Evolutionary conservation across 2,329 filamentous ascomycete species (phyloP).

Genomic region (Alternaria novae-zelandiae): DNA sequence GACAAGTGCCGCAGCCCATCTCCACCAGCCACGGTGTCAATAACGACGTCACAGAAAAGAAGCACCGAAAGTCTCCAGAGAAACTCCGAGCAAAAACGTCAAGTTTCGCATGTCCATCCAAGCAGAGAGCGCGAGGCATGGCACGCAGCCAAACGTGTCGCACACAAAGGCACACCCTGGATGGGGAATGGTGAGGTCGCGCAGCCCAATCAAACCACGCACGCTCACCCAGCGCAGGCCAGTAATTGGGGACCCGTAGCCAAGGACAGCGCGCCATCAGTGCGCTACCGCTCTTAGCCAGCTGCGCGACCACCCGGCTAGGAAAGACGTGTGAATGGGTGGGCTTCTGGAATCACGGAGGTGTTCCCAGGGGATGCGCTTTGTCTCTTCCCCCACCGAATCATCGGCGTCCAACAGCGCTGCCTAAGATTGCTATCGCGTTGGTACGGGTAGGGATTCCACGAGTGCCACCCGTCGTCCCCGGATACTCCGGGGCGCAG

Average conservation of each 20-base stretch:
- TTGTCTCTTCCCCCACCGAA: slow-evolving; percentile 21
- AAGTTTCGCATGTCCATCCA: slow-evolving; percentile 4
- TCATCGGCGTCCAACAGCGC: slow-evolving; percentile 13
- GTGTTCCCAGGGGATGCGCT: slow-evolving; percentile 1
- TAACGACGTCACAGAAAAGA: slow-evolving; percentile 8
- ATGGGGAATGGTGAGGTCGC: slow-evolving; percentile 2
- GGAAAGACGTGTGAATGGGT: slow-evolving; percentile 24
- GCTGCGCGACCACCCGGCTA: slow-evolving; percentile 16
- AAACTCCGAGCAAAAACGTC: slow-evolving; percentile 11
- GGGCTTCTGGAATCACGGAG: slow-evolving; percentile 10
- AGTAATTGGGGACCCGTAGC: slow-evolving; percentile 21
- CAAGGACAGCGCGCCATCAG: slow-evolving; percentile 7
- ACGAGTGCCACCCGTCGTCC: slow-evolving; percentile 23
- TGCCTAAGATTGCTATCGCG: slow-evolving; percentile 15
- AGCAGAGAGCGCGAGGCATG: slow-evolving; percentile 14
- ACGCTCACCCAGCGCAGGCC: slow-evolving; percentile 13
- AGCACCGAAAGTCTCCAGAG: slow-evolving; percentile 11
- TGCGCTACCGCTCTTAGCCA: slow-evolving; percentile 10
- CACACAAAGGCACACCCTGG: slow-evolving; percentile 1
- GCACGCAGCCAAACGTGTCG: slow-evolving; percentile 14
- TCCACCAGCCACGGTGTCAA: neutral
- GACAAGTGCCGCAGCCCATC: neutral
- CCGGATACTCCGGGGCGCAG: slow-evolving; percentile 12
- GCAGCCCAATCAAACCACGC: slow-evolving; percentile 24
- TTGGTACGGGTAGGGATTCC: slow-evolving; percentile 1